Conservation (phyloP, 2,329 filamentous ascomycete genomes). For the Trichoderma polysporum region DNA sequence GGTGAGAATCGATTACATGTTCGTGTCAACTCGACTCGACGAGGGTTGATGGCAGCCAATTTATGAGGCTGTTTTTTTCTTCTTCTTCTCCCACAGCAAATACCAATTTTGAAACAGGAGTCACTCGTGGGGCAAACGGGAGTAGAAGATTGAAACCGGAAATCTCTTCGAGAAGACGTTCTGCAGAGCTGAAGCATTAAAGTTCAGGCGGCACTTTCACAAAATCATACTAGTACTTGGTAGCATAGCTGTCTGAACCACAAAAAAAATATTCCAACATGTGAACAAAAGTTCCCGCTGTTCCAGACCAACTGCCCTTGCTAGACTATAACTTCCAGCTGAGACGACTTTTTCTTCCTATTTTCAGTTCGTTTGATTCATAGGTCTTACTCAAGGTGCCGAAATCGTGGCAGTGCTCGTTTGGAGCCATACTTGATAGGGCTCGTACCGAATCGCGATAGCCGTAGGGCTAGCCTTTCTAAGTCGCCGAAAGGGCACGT, state of each 20-base stretch:
- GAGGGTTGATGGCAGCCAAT: not conserved
- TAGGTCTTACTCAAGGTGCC: not conserved
- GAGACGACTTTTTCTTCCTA: not conserved
- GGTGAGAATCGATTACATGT: slow-evolving; percentile 5
- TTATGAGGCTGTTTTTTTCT: not conserved
- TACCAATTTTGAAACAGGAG: not conserved
- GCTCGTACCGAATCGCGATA: slow-evolving; percentile 8
- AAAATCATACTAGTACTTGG: not conserved
- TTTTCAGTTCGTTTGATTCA: not conserved
- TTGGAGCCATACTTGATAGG: slow-evolving; percentile 7
- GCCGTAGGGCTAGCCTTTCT: not conserved
- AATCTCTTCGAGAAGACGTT: not conserved
- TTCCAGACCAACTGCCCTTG: not conserved
- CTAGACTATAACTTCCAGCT: not conserved
- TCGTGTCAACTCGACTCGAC: not conserved
- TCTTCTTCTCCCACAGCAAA: not conserved
- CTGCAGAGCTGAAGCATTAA: slow-evolving; percentile 13
- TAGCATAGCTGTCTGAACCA: not conserved
- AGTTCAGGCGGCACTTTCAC: slow-evolving; percentile 16
- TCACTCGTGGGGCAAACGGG: not conserved
- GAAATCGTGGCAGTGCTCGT: slow-evolving; percentile 2
- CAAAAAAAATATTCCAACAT: not conserved
- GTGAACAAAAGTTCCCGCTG: not conserved
- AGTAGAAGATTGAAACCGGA: not conserved
- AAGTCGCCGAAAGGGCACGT: not conserved